Base-by-base conservation (phyloP, 2,329 filamentous ascomycete genomes). In the Pseudogymnoascus sp. region DNA sequence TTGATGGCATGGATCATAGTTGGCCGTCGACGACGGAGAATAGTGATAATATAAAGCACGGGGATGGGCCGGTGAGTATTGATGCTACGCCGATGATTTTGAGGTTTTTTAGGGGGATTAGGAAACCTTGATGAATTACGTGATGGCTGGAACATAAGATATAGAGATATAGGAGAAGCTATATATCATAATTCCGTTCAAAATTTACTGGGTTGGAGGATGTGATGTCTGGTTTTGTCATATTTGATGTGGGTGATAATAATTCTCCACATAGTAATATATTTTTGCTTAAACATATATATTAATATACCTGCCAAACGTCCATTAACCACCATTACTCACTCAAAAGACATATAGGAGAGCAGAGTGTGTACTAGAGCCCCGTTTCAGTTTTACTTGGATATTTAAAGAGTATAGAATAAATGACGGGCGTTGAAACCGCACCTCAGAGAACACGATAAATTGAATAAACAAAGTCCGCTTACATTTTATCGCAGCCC, bases 11-110 rank as follows among this genome's bases (percentile, higher is more conserved):
- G 64, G 73, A 72, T 66, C 76, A 79, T 67, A 72, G 70, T 43
- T 78, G 77, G 76, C 74, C 76, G 1, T 75, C 72, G 40, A 77
- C 72, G 5, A 71, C 71, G 6, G 67, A 69, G 7, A 78, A 76
- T 62, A 59, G 71, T 11, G 73, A 75, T 28, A 75, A 76, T 62
- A 65, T 70, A 19, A 66, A 67, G 1, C 67, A 70, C 3, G 72
- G 68, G 1, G 71, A 74, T 63, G 66, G 68, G n/a, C 72, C 75
- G 0, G 69, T 73, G 7, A 68, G 72, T 59, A 70, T 76, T 31
- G 68, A 77, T 63, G 76, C 75, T 5, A 77, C 74, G 53, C 71
- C 73, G 6, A 73, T 79, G 43, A 72, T 78, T 38, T 71, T 78
- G 66, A 69, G 72, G 5, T 79, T 78, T 64, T 79, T 79, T 64